Evolutionary conservation across 768 basidiomycete species (phyloP), one percentile per base, ranked within the genome.

Genomic region (Saitozyma podzolica): DNA sequence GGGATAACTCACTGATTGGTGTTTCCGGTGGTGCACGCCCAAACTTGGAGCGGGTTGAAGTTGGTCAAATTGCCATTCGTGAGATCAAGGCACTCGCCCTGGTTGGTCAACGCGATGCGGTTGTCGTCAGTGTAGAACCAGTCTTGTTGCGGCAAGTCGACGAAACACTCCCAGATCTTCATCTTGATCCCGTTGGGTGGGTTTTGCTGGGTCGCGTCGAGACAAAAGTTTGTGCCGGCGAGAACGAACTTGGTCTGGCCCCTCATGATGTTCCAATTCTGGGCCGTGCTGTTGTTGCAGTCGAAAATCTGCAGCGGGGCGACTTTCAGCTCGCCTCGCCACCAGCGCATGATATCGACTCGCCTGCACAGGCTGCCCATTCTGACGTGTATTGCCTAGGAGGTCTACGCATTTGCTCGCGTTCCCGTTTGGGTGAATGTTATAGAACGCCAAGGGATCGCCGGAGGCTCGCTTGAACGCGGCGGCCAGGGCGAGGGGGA

Each of bases 111-210:
- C 8, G 69, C 64, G 29, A 74, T 66, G 50, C 57, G 48, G 40
- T 65, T 61, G 54, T 72, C 74, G 0, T 59, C 61, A 7, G 65
- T 68, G 52, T 63, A 68, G 56, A 67, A 68, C 72, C 72, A 76
- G 13, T 55, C 62, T 50, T 76, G 72, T 19, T 64, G 63, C 6
- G 62, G 40, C 10, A 66, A 40, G 11, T 66, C 65, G 13, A 55
- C 43, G 58, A 70, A 74, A 54, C 72, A 73, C 56, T 64, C 67
- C 68, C 68, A 73, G 54, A 74, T 66, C 62, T 70, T 74, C 58
- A 63, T 59, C 60, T 67, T 45, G 45, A 56, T 63, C 11, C 72
- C 72, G 52, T 65, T 65, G 8, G 58, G 50, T 19, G 74, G 69
- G 14, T 37, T 42, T 17, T 47, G 59, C 4, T 51, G 51, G 39